Percentiles rank a stretch among this genome's conserved stretches.
phyloP scores from a whole-genome alignment of 441 rosid species.

The Mallotus japonicus region DNA sequence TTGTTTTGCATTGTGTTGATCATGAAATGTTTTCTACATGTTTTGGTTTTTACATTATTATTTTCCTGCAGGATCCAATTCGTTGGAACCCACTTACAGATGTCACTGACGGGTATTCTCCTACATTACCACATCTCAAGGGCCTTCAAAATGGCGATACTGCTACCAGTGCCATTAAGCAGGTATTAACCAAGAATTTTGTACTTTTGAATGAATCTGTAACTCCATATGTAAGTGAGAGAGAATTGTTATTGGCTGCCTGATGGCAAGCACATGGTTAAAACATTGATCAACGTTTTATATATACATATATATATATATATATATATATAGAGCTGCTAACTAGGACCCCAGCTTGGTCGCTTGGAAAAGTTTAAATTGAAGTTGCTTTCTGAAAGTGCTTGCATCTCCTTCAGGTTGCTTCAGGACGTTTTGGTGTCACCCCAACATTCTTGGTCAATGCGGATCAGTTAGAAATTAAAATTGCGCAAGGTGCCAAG shows the following conservation, averaged over 20 bases:
- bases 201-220: constrained; percentile 16
- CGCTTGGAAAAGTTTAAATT: not conserved
- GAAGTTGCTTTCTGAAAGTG: constrained; percentile 4
- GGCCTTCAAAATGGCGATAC: constrained; percentile 99
- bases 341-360: not conserved
- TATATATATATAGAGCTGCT: not conserved
- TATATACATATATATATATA: too few species aligned
- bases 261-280: constrained; percentile 11
- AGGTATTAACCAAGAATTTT: constrained; percentile 49
- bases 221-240: constrained; percentile 7
- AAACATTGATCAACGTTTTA: not conserved
- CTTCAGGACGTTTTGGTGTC: constrained; percentile 98
- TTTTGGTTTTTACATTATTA: constrained; percentile 9
- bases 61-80: constrained; percentile 73
- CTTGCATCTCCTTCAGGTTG: constrained; percentile 62
- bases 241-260: constrained; percentile 3
- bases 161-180: constrained; percentile 99
- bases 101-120: constrained; percentile 97
- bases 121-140: constrained; percentile 96
- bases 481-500: constrained; percentile 99
- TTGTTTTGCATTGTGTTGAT: not conserved
- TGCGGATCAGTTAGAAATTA: constrained; percentile 94
- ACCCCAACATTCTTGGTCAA: constrained; percentile 97
- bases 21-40: not conserved
- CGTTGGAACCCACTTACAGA: constrained; percentile 94